Evolutionary conservation across 1,139 yeast species (phyloP), one percentile per base, ranked within the genome.

Genomic region (Magnusiomyces suaveolens): DNA sequence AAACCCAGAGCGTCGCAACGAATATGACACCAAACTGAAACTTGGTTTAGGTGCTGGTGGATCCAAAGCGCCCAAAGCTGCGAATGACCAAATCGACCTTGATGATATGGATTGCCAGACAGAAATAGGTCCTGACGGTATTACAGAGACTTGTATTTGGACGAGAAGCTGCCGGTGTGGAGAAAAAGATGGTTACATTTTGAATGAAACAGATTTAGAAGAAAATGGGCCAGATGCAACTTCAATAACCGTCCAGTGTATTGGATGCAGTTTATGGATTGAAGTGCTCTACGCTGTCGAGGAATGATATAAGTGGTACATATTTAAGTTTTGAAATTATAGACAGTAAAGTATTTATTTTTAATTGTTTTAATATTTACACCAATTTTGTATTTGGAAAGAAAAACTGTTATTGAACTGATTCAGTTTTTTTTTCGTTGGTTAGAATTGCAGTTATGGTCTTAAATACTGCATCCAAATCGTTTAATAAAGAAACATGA

Each of bases 241-340:
- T 58, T 86, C 84, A 59, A 76, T 89, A 1, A 75, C 85, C 8
- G 81, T 87, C 0, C 96, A 89, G 63, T 89, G 97, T 65, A 68
- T 72, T 14, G 82, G 87, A 43, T 89, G 97, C 65, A 85, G 95
- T 66, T 68, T 88, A 29, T 89, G 96, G 96, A 70, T 89, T 18
- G 81, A 81, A 53, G 89, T 89, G 1, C 77, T 75, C 59, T 86
- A 84, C 64, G 80, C 76, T 57, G 84, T 62, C 4, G 68, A 59
- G 36, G 63, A 60, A 38, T 23, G 23, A 24, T 38, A 21, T 23
- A 14, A 32, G 14, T 41, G 2, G 20, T 41, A 20, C 21, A 18
- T 14, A 3, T n/a, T 3, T 38, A 12, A 3, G 41, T 4, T 10
- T 38, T 38, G 3, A 38, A n/a, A 20, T 12, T 4, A 38, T n/a